Percentiles rank a stretch among this genome's conserved stretches.
phyloP scores from a whole-genome alignment of 2,329 filamentous ascomycete genomes.

The Phoma sp. region DNA sequence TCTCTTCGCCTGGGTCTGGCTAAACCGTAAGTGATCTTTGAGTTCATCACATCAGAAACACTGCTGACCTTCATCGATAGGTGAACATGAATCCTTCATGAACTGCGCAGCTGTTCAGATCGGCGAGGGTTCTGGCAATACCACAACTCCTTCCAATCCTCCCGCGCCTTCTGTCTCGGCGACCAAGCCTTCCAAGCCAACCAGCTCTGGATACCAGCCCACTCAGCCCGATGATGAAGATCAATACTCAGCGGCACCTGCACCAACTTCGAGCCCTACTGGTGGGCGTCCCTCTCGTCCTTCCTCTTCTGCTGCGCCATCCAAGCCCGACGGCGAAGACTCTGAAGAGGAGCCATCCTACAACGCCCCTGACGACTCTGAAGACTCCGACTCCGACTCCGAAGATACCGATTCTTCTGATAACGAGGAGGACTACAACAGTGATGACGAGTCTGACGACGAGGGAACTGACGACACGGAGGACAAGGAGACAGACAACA shows the following conservation, averaged over 20 bases:
- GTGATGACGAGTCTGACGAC: background rate
- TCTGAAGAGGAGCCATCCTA: constrained; percentile 7
- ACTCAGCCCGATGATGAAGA: constrained; percentile 4
- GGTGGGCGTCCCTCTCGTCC: constrained; percentile 7
- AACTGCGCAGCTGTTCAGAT: constrained; percentile 55
- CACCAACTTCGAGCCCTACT: constrained; percentile 8
- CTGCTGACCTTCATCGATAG: background rate
- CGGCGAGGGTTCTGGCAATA: constrained; percentile 28
- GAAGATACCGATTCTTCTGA: constrained; percentile 7
- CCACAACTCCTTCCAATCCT: constrained; percentile 18
- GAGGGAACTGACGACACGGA: background rate
- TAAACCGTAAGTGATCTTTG: constrained; percentile 45
- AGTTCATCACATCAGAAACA: background rate
- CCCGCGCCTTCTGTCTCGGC: constrained; percentile 19
- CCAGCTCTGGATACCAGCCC: constrained; percentile 20
- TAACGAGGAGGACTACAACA: constrained; percentile 2
- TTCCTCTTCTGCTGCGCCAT: constrained; percentile 7
- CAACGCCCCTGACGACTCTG: constrained; percentile 9
- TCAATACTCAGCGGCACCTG: constrained; percentile 6
- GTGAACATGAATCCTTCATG: constrained; percentile 54
- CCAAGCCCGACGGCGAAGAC: constrained; percentile 6
- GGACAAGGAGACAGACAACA: constrained; percentile 5
- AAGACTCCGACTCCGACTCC: constrained; percentile 6
- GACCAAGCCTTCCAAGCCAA: constrained; percentile 19
- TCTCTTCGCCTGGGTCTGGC: constrained; percentile 56